phyloP scores from a whole-genome alignment of 768 basidiomycete species.

The Xanthoconium purpureum region DNA sequence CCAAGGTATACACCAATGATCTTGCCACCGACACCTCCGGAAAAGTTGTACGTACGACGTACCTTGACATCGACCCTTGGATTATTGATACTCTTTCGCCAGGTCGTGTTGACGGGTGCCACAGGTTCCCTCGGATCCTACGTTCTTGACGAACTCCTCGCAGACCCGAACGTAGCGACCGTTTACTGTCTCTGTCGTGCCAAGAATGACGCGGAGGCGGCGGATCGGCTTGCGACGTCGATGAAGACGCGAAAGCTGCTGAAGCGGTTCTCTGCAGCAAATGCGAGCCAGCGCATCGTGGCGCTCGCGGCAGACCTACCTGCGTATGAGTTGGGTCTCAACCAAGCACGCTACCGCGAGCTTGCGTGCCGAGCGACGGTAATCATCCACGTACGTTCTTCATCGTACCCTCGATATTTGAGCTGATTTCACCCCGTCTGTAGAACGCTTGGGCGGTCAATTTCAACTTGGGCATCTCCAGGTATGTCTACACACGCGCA shows the following conservation, averaged over 20 bases:
- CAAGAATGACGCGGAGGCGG: constrained; percentile 41
- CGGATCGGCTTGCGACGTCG: constrained; percentile 40
- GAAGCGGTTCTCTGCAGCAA: constrained; percentile 2
- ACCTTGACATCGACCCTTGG: not conserved
- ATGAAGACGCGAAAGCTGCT: constrained; percentile 36
- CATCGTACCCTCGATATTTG: not conserved
- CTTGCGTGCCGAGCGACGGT: constrained; percentile 38
- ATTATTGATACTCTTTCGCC: not conserved
- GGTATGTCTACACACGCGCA: constrained; percentile 1
- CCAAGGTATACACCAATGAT: not conserved
- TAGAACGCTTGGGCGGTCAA: constrained; percentile 60
- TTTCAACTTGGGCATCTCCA: constrained; percentile 41
- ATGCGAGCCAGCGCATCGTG: constrained; percentile 29
- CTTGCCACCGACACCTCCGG: constrained; percentile 6
- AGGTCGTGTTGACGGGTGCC: constrained; percentile 46
- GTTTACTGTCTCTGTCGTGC: constrained; percentile 54
- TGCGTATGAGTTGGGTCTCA: constrained; percentile 40
- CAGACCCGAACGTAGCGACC: constrained; percentile 34
- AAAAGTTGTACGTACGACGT: constrained; percentile 14
- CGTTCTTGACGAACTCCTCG: constrained; percentile 44
- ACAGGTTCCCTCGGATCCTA: constrained; percentile 56
- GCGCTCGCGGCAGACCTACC: constrained; percentile 44
- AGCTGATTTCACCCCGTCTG: not conserved
- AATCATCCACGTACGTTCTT: constrained; percentile 41
- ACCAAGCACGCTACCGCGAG: constrained; percentile 33